phyloP scores from a whole-genome alignment of 2,329 filamentous ascomycete species.

The Fusarium stilboides region DNA sequence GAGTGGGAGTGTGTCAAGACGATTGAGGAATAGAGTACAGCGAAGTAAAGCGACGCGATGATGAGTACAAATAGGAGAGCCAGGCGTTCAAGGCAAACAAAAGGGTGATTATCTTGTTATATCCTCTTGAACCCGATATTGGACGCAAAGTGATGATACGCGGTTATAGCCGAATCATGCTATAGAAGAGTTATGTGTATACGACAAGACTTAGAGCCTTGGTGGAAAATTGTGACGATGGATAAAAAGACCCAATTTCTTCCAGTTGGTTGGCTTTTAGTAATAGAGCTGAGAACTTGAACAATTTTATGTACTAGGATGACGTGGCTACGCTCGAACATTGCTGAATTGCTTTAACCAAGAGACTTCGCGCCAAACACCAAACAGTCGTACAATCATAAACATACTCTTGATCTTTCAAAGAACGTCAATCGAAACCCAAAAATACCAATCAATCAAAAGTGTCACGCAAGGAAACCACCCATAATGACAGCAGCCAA shows the following conservation, averaged over 20 bases:
- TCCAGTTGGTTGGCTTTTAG: conserved; percentile 9
- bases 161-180: conserved; percentile 13
- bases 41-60: conserved; percentile 70
- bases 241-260: conserved; percentile 3
- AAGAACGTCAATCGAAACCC: neutral
- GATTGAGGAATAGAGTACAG: conserved; percentile 87
- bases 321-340: conserved; percentile 5
- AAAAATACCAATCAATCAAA: neutral
- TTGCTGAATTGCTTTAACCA: neutral
- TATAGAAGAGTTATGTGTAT: conserved; percentile 5
- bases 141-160: conserved; percentile 31
- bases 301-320: conserved; percentile 21
- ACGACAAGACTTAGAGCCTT: conserved; percentile 3
- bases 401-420: conserved; percentile 6
- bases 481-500: conserved; percentile 50
- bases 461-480: conserved; percentile 49
- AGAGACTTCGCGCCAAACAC: neutral
- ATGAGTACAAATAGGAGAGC: conserved; percentile 65
- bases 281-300: conserved; percentile 28
- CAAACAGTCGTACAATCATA: neutral
- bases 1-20: conserved; percentile 98
- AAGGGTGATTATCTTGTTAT: conserved; percentile 47
- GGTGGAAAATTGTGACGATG: neutral
- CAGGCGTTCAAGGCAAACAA: conserved; percentile 57
- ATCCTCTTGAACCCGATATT: conserved; percentile 37